Percentiles rank a stretch among this genome's conserved stretches.
Conservation (phyloP, 345 rosid genomes). For the Nasturtium officinale region DNA sequence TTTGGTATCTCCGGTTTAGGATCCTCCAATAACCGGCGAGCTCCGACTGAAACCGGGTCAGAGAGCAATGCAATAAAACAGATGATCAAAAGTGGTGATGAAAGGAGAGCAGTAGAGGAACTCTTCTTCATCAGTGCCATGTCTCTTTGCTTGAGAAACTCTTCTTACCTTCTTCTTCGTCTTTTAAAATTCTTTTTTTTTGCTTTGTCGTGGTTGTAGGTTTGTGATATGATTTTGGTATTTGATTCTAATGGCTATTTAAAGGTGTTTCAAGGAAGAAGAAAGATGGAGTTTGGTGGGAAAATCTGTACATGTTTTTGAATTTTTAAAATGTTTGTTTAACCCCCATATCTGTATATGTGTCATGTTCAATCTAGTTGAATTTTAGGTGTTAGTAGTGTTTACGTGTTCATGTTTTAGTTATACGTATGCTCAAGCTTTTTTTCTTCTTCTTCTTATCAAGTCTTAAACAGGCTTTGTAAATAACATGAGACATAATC, state of each 20-base stretch:
- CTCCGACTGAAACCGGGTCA: slow-evolving; percentile 27
- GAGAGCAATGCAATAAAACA: slow-evolving; percentile 31
- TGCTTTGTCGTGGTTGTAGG: slow-evolving; percentile 31
- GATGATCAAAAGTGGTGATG: slow-evolving; percentile 35
- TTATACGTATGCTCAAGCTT: not conserved
- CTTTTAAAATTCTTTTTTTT: slow-evolving; percentile 8
- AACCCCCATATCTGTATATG: slow-evolving; percentile 43
- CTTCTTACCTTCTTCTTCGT: slow-evolving; percentile 2
- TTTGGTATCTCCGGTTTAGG: slow-evolving; percentile 45
- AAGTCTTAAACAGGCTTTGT: not conserved
- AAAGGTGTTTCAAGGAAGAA: slow-evolving; percentile 14
- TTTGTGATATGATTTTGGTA: slow-evolving; percentile 31
- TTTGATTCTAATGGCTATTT: slow-evolving; percentile 30
- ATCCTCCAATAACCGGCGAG: slow-evolving; percentile 41
- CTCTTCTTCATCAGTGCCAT: slow-evolving; percentile 40
- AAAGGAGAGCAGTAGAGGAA: slow-evolving; percentile 22
- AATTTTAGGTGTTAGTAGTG: slow-evolving; percentile 27
- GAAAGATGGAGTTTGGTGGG: slow-evolving; percentile 42
- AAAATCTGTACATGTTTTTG: slow-evolving; percentile 16
- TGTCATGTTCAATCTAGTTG: slow-evolving; percentile 32
- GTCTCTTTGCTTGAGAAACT: slow-evolving; percentile 29
- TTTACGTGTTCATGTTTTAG: slow-evolving; percentile 28
- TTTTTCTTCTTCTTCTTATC: not conserved
- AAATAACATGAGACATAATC: not conserved
- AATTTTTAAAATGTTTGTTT: slow-evolving; percentile 26